Base-by-base conservation (phyloP, 805 yeast genomes). In the Nakazawaea anatomiae region DNA sequence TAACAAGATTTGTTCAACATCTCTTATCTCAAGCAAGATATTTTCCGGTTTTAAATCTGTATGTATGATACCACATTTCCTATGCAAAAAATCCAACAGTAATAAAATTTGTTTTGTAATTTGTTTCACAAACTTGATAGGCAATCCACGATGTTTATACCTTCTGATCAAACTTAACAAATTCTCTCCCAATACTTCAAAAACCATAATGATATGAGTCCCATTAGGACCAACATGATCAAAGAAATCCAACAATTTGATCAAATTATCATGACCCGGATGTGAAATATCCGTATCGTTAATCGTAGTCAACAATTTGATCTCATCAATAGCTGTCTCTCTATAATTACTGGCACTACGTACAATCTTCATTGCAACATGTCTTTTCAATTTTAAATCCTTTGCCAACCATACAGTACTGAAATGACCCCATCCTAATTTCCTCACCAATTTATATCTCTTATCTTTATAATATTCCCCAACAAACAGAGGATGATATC, bases 361-460 rank as follows among this genome's bases (percentile, higher is more conserved):
- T 29, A 94, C 97, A 58, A 94, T 85, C 66, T 94, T 94, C 77
- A 94, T 78, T 1, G 99, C 99, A 27, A 94, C 98, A 63, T 87
- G 96, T 45, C 78, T 70, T 53, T 78, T 74, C 50, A 74, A 71
- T 55, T 72, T 74, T 52, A 80, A 84, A 47, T 72, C 74, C 54
- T 70, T 76, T 4, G 97, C 98, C 31, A 88, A 72, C 97, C 97
- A 91, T 27, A 89, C 97, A 1, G 96, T 94, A 30, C 96, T 85
- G 64, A 94, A 94, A 68, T 94, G 97, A 36, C 99, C 99, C 99
- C 99, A 94, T 0, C 99, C 99, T 4, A 94, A 73, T 64, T 94
- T 94, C 54, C 98, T 79, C 32, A 88, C 91, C 46, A 94, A 68
- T 1, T 83, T 75, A 65, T 94, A 94, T 53, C 87, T 79, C 7